Base-by-base conservation (phyloP, 2,329 filamentous ascomycete species). In the Tolypocladium guangdongense region DNA sequence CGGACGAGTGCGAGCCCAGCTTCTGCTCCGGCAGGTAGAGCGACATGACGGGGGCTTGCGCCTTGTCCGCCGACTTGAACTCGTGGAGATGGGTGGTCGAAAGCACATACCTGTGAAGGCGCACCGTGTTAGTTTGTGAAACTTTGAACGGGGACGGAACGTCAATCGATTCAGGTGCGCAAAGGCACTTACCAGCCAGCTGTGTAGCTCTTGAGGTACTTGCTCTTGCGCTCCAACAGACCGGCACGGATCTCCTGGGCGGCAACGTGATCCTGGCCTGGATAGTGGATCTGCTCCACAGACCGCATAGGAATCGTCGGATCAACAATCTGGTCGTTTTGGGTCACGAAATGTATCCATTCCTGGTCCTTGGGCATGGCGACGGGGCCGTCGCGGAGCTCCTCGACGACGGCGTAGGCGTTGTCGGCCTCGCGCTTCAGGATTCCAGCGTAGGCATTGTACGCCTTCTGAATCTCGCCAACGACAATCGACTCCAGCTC, bases 11-110 rank as follows among this genome's bases (percentile, higher is more conserved):
- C 37, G 91, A 95, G 38, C 93, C 93, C 54, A 99, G 79, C 68
- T 96, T 96, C 71, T 97, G 93, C 62, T 97, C 93, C 7, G 88
- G 88, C 32, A 99, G 81, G 66, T 93, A 95, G 53, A 99, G 78
- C 43, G 93, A 97, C 92, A 99, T 96, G 66, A 97, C 83, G 1
- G 93, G 93, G 39, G 88, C 86, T 70, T 93, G 89, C 55, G 82
- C 87, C 68, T 92, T 91, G 71, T 97, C 92, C 60, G 90, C 90
- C n/a, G 90, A 96, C 69, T 96, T 96, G 80, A 97, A 99, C 71
- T 99, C 93, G 73, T 99, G 93, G 24, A 99, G 80, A 71, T 99
- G 93, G 53, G 93, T 97, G 18, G 93, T 89, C 62, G 93, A 96
- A 60, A 99, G 76, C 49, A 97, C 90, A 69, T 96, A 96, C 89